Conservation (phyloP, 257 asterid genomes). For the Forsythia viridissima region DNA sequence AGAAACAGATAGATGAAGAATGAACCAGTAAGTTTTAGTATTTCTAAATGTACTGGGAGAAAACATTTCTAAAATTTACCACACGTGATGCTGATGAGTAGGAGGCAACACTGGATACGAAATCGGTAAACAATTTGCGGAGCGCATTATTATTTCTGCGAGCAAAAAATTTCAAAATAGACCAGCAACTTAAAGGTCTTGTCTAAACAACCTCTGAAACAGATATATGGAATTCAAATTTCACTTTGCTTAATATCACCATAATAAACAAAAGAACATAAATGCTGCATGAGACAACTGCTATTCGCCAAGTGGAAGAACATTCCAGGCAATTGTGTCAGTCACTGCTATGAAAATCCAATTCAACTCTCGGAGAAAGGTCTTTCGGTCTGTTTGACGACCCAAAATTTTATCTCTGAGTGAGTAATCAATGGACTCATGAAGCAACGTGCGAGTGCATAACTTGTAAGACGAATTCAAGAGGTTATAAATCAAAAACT, state of each 20-base stretch:
- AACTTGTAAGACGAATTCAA: conserved; percentile 51
- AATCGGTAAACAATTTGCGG: conserved; percentile 97
- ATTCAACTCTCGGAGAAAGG: conserved; percentile 97
- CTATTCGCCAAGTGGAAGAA: conserved; percentile 91
- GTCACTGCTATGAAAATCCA: conserved; percentile 99
- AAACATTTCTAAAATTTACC: conserved; percentile 46
- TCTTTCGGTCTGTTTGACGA: conserved; percentile 97
- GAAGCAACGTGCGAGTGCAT: conserved; percentile 86
- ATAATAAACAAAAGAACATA: conserved; percentile 15
- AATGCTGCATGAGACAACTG: conserved; percentile 16
- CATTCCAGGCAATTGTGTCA: conserved; percentile 99
- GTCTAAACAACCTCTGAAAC: conserved; percentile 97
- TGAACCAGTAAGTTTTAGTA: conserved; percentile 12
- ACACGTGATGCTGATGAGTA: conserved; percentile 99
- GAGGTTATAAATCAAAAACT: conserved; percentile 1
- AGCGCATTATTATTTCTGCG: conserved; percentile 98
- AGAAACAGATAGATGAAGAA: conserved; percentile 19
- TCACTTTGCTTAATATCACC: conserved; percentile 17
- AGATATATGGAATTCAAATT: conserved; percentile 59
- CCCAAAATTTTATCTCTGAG: conserved; percentile 97
- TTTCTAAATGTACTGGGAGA: conserved; percentile 3
- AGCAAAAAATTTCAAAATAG: conserved; percentile 93
- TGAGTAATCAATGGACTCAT: conserved; percentile 79
- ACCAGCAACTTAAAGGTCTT: conserved; percentile 96
- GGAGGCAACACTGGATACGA: conserved; percentile 93